Evolutionary conservation across 2,329 filamentous ascomycete genomes (phyloP), one percentile per base, ranked within the genome.

Genomic region (Colletotrichum costaricense): DNA sequence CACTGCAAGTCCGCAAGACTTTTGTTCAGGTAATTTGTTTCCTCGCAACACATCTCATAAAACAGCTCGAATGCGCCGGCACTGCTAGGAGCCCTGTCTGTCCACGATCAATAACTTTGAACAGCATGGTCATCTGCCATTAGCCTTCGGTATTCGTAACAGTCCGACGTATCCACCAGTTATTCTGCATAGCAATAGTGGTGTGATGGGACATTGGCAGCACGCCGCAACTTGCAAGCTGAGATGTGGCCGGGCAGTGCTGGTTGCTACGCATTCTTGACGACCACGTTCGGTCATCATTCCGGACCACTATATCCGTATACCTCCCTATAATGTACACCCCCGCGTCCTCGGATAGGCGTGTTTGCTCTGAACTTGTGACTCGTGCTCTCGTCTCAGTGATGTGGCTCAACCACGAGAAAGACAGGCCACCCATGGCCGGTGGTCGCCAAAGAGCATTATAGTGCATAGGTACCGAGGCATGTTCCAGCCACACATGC

Each of bases 401-500:
- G 16, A 5, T 22, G 59, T 63, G 59, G 38, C 38, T 49, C 24
- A 63, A 49, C 38, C n/a, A 11, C 5, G 19, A 38, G 12, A 24
- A 14, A 30, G 59, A 26, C 35, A 63, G 28, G 62, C 46, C 62
- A 64, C 28, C 62, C 62, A 55, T 64, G 62, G 19, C n/a, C n/a
- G 19, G 26, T 24, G 6, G 24, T 54, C 26, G 28, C 22, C 19
- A 24, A 33, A 38, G 26, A 46, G 30, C 14, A 26, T 9, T 35
- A n/a, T 24, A 12, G 33, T 35, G 9, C 9, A 35, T 33, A 16
- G 35, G 16, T 28, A 24, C n/a, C 52, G 54, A 54, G 46, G 30
- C 16, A 22, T n/a, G 19, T 19, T 66, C 30, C 26, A 67, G 64
- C 64, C 64, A 67, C 64, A 67, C 38, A 38, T 35, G 35, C 54